Conservation (phyloP, 2,329 filamentous ascomycete genomes). For the Calonectria henricotiae region DNA sequence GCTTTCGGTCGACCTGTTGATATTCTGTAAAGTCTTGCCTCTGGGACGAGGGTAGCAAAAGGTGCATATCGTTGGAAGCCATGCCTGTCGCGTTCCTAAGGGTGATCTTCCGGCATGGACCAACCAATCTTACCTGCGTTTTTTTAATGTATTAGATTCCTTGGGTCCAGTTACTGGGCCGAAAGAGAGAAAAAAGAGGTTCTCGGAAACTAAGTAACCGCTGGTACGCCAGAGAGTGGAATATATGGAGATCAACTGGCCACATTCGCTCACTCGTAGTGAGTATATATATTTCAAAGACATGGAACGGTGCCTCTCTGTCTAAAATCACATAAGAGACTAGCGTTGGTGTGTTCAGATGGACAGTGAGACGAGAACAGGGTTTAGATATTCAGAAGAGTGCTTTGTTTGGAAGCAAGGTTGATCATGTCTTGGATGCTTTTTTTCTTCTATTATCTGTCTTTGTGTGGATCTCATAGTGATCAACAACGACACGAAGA, state of each 20-base stretch:
- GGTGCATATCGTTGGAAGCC: not conserved
- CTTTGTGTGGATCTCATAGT: not conserved
- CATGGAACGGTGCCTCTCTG: not conserved
- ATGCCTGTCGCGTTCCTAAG: not conserved
- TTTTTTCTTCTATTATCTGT: not conserved
- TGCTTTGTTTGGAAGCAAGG: not conserved
- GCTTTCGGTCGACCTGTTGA: conserved; percentile 7
- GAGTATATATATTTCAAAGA: conserved; percentile 5
- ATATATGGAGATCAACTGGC: too few relatives aligned
- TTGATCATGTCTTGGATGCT: not conserved
- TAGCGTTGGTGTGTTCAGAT: not conserved
- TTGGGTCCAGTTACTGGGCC: too few relatives aligned
- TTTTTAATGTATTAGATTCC: too few relatives aligned
- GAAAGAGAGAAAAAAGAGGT: too few relatives aligned
- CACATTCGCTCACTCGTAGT: not conserved
- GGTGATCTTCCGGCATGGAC: not conserved
- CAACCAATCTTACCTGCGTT: too few relatives aligned
- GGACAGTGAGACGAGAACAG: not conserved
- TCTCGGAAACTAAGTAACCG: too few relatives aligned
- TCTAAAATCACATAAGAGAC: too few relatives aligned
- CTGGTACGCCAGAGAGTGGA: too few relatives aligned
- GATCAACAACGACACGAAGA: not conserved
- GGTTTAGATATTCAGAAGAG: not conserved
- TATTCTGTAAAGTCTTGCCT: not conserved
- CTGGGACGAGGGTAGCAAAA: not conserved